These are phyloP conservation scores for Suillus luteus DNA, from an alignment of 768 basidiomycete species.

Conservation along the genomic window DNA sequence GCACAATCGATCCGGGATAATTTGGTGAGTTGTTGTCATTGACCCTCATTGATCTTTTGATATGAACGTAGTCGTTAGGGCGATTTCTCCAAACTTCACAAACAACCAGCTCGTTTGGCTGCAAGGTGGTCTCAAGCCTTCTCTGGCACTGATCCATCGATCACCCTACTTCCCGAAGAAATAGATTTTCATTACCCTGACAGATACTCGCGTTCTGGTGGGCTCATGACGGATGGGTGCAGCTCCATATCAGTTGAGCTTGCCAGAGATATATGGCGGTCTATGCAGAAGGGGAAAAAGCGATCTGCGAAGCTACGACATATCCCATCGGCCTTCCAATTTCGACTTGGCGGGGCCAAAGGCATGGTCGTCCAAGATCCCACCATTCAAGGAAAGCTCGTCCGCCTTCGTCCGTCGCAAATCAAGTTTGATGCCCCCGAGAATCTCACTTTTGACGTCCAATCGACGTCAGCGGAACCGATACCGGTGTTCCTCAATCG, in stretches of 20 bases:
- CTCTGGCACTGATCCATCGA: slow-evolving; percentile 50
- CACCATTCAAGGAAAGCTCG: slow-evolving; percentile 32
- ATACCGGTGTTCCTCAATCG: slow-evolving; percentile 47
- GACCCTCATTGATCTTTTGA: background rate
- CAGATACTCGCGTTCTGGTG: slow-evolving; percentile 26
- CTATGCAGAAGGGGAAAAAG: slow-evolving; percentile 33
- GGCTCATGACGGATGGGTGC: slow-evolving; percentile 54
- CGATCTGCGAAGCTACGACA: slow-evolving; percentile 15
- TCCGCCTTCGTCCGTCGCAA: slow-evolving; percentile 54
- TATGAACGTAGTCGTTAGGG: slow-evolving; percentile 29
- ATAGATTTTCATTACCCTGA: slow-evolving; percentile 32
- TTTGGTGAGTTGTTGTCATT: slow-evolving; percentile 29
- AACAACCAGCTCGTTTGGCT: slow-evolving; percentile 47
- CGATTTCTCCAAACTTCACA: slow-evolving; percentile 38
- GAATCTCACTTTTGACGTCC: slow-evolving; percentile 49
- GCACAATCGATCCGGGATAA: slow-evolving; percentile 33
- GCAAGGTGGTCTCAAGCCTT: slow-evolving; percentile 58
- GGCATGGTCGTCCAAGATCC: slow-evolving; percentile 50
- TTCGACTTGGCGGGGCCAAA: slow-evolving; percentile 49
- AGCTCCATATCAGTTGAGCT: slow-evolving; percentile 46
- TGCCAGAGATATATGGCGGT: slow-evolving; percentile 36
- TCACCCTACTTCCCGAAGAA: slow-evolving; percentile 39
- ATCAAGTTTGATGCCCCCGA: slow-evolving; percentile 61
- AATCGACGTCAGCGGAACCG: slow-evolving; percentile 46
- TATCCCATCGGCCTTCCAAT: slow-evolving; percentile 44